Evolutionary conservation across 2,329 filamentous ascomycete species (phyloP), one percentile per base, ranked within the genome.

Genomic region (Raffaelea ambrosiae): DNA sequence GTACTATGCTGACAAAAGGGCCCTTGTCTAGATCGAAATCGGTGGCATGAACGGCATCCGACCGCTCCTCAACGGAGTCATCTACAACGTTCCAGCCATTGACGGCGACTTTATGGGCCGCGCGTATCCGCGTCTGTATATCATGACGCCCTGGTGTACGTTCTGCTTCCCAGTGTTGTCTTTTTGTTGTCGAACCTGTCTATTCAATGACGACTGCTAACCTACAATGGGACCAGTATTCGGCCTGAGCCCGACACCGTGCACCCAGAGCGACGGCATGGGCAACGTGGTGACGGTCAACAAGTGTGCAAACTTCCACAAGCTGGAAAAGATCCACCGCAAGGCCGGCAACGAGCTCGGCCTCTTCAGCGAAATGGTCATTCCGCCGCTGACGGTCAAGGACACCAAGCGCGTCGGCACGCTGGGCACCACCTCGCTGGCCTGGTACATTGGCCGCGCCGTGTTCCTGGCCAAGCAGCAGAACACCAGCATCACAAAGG

Each of bases 361-460:
- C 9, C 35, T 38, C 35, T 38, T 38, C n/a, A 38, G 35, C 35
- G 9, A 38, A n/a, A 9, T 38, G 35, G 16, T n/a, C 35, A 38
- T 38, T n/a, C 35, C 9, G 35, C 35, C 35, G 9, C n/a, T 38
- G 35, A 11, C 35, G 35, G 35, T 38, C 35, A n/a, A 38, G 35
- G 35, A 10, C 9, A 38, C 35, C 35, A 38, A 38, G 35, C 51
- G 54, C 7, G 61, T 58, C 44, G 63, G 59, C 19, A 59, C 69
- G 3, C 57, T 60, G 7, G 64, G 66, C 40, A 66, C 61, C 0
- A 49, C 60, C 14, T 67, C 64, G 2, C 59, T 66, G 1, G 63
- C 61, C 2, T 70, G 63, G 67, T 59, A 63, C 21, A 70, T 78
- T 18, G 74, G 74, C 0, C 67, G 73, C 14, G 40, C 40, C 7